A percentile compares a stretch with the other conserved stretches of the same genome.
Conservation (phyloP, 192 early-diverging fungal genomes). For the Nowakowskiella sp. region DNA sequence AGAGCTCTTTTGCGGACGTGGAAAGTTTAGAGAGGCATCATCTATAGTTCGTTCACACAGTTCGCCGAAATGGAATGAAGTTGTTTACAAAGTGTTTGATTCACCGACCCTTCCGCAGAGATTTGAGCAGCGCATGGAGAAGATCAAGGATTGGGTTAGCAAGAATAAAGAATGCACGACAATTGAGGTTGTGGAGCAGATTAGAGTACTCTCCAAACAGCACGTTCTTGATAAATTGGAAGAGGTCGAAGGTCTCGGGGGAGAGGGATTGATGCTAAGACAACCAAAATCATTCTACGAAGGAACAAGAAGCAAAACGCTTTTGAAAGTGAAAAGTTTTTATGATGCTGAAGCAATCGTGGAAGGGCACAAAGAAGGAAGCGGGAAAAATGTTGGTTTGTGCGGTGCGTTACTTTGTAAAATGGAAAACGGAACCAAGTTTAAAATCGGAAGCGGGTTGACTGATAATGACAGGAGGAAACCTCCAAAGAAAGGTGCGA, state of each 20-base stretch:
- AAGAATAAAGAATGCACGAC: slow-evolving; percentile 13
- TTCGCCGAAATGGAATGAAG: background rate
- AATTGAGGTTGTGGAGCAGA: slow-evolving; percentile 41
- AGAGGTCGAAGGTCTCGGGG: slow-evolving; percentile 48
- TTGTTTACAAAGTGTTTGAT: slow-evolving; percentile 42
- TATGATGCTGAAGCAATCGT: slow-evolving; percentile 67
- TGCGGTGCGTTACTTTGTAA: no score
- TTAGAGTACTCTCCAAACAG: slow-evolving; percentile 23
- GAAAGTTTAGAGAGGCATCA: slow-evolving; percentile 52
- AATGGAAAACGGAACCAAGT: slow-evolving; percentile 54
- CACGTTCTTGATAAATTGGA: slow-evolving; percentile 44
- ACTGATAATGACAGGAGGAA: slow-evolving; percentile 47
- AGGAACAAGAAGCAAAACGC: slow-evolving; percentile 38
- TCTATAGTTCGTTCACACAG: slow-evolving; percentile 41
- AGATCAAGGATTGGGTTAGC: slow-evolving; percentile 22
- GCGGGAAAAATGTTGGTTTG: no score
- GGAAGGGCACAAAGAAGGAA: no score
- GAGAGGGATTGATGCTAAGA: slow-evolving; percentile 65
- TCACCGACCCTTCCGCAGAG: slow-evolving; percentile 31
- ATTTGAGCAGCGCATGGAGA: slow-evolving; percentile 46
- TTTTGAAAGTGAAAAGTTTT: slow-evolving; percentile 65
- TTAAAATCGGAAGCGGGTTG: slow-evolving; percentile 63
- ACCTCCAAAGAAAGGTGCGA: slow-evolving; percentile 44
- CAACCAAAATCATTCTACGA: slow-evolving; percentile 34
- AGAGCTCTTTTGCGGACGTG: slow-evolving; percentile 62